Percentiles rank a stretch among this genome's conserved stretches.
Conservation (phyloP, 345 rosid genomes). For the Eucalyptus polybractea region DNA sequence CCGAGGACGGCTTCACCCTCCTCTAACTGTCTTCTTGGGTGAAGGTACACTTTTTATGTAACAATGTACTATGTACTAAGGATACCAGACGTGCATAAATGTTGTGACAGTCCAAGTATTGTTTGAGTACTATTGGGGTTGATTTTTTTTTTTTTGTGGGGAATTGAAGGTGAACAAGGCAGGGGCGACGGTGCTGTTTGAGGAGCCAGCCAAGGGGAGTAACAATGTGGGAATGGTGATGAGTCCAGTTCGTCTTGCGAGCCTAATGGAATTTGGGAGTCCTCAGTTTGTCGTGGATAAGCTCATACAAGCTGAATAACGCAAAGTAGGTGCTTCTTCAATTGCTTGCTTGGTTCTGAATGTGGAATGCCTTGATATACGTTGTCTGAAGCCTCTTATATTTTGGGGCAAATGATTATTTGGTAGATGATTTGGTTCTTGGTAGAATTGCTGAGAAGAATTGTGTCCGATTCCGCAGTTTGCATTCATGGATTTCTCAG, state of each 20-base stretch:
- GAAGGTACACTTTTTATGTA: slow-evolving; percentile 19
- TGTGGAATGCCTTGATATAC: neutral
- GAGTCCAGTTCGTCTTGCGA: slow-evolving; percentile 63
- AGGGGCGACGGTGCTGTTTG: slow-evolving; percentile 70
- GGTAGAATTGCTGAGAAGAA: neutral
- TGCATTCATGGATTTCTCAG: slow-evolving; percentile 21
- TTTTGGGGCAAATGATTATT: neutral
- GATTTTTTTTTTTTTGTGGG: neutral
- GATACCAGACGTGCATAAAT: neutral
- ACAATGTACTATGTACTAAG: neutral
- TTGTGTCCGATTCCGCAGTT: neutral
- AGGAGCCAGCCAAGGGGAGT: slow-evolving; percentile 48
- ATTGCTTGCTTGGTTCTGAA: neutral
- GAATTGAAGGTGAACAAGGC: slow-evolving; percentile 63
- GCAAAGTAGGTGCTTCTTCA: slow-evolving; percentile 28
- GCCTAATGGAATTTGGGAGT: slow-evolving; percentile 58
- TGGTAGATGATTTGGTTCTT: neutral
- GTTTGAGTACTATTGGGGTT: neutral
- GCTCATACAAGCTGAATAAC: slow-evolving; percentile 74
- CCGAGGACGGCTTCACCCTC: slow-evolving; percentile 59
- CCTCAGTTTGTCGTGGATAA: slow-evolving; percentile 78
- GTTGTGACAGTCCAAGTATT: neutral
- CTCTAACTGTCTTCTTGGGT: slow-evolving; percentile 62
- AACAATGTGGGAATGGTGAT: slow-evolving; percentile 83
- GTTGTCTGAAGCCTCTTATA: neutral